Evolutionary conservation across 2,329 filamentous ascomycete genomes (phyloP), one percentile per base, ranked within the genome.

Genomic region (Lachnum nothofagi): DNA sequence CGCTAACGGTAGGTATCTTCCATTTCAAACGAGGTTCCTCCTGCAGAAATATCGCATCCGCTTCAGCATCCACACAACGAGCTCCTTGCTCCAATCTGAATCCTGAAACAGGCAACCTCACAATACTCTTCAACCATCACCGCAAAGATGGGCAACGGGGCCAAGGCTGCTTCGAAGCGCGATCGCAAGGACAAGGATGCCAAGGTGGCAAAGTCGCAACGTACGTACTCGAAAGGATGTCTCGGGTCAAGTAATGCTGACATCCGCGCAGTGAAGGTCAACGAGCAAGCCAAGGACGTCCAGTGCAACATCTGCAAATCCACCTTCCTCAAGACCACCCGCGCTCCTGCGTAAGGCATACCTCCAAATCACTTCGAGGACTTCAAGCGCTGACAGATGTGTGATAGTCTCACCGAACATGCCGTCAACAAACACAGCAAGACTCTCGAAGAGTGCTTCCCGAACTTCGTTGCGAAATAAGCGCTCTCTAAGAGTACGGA

Each of bases 391-490:
- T 37, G 41, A 48, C 25, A 25, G 39, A 12, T 8, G 29, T 33
- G 20, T 34, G 6, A 44, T 54, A 83, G 80, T 54, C 78, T 90
- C 54, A 78, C 76, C 52, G 80, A 86, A 63, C 86, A 91, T 68
- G 84, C 86, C 54, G 65, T 70, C 56, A 88, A 88, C 71, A 89
- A 88, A 75, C 86, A 91, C 73, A 83, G 71, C 73, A 88, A 88
- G 73, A 75, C 76, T 35, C 72, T 88, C 23, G 66, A 75, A 43
- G 84, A 88, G 35, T 90, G 86, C 71, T 91, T 91, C 70, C 82
- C 82, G 16, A 68, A 56, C 44, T 77, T 71, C 56, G 60, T 54
- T 14, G 56, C 48, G 38, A 49, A 49, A 45, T 49, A 45, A 37
- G 25, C 22, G 23, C 22, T 12, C 9, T 10, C 2, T 4, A 17